Evolutionary conservation across 2,329 filamentous ascomycete species (phyloP).

Genomic region (Fusarium staphyleae): DNA sequence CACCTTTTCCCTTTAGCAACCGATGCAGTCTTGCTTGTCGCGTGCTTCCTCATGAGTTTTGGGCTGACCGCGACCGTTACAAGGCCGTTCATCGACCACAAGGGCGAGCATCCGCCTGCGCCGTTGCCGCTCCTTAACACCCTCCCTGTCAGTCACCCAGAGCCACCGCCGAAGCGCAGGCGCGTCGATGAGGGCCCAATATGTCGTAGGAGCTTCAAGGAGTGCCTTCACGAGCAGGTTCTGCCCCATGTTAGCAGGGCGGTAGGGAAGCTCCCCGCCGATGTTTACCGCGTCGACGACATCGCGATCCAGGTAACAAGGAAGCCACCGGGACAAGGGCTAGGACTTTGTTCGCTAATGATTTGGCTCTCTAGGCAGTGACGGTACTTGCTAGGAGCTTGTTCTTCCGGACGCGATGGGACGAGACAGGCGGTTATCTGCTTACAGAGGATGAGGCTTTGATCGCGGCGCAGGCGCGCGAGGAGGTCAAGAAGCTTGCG

Average conservation of each 20-base stretch:
- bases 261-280: slow-evolving; percentile 35
- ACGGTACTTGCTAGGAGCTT: slow-evolving; percentile 33
- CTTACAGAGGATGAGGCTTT: slow-evolving; percentile 26
- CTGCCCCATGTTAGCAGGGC: slow-evolving; percentile 44
- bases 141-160: slow-evolving; percentile 21
- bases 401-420: slow-evolving; percentile 36
- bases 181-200: slow-evolving; percentile 36
- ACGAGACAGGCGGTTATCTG: slow-evolving; percentile 33
- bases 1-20: neutral
- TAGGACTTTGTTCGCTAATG: slow-evolving; percentile 11
- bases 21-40: slow-evolving; percentile 1
- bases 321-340: neutral
- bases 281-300: slow-evolving; percentile 35
- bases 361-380: slow-evolving; percentile 27
- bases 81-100: slow-evolving; percentile 44
- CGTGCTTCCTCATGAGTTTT: slow-evolving; percentile 35
- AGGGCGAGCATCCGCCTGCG: slow-evolving; percentile 28
- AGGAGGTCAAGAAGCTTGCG: slow-evolving; percentile 35
- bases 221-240: slow-evolving; percentile 43
- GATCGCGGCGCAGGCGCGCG: slow-evolving; percentile 22
- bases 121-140: slow-evolving; percentile 15
- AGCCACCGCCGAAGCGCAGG: slow-evolving; percentile 44
- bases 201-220: slow-evolving; percentile 29
- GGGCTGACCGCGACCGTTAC: slow-evolving; percentile 38
- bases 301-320: slow-evolving; percentile 44